Evolutionary conservation across 2,329 filamentous ascomycete species (phyloP), one percentile per base, ranked within the genome.

Genomic region (Penicillium sp.): DNA sequence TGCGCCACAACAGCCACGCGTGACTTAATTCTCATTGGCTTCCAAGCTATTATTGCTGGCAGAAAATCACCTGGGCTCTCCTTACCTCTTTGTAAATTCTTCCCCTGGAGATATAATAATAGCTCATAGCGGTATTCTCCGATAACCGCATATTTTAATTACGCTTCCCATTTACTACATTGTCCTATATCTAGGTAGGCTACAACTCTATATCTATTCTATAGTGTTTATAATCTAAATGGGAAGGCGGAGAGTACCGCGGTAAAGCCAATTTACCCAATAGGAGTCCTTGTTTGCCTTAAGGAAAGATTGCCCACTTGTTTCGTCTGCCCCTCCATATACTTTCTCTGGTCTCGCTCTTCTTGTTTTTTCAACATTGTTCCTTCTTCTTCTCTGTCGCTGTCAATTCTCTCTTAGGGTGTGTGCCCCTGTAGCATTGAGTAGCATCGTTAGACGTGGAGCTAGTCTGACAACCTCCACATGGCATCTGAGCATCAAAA

Each of bases 401-500:
- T 21, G 13, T 2, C 23, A 21, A 5, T 11, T 15, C 8, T 38
- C 5, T 21, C 4, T 16, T 9, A 15, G 15, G 31, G 16, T 3
- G 10, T 19, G 19, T 19, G 8, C 9, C 4, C 10, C 5, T 25
- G 10, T 45, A 52, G 27, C n/a, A 25, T 45, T 25, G 19, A 44
- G 19, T n/a, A 34, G 16, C 16, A 19, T 5, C 11, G 15, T 36
- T 43, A 21, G 38, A 23, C 21, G 25, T 39, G 21, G 38, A n/a
- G 29, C 19, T 36, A 44, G 25, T 21, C 23, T 19, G 31, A 15
- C 31, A 13, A 25, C n/a, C 11, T 44, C 34, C 41, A 2, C 9
- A 65, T 61, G 61, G 29, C 53, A 31, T 51, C 55, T 25, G 60
- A 58, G 3, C 27, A 56, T 19, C 39, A 51, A 27, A 15, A 36